Conservation (phyloP, 805 yeast species). For the Cyberlindnera euphorbiiphila region DNA sequence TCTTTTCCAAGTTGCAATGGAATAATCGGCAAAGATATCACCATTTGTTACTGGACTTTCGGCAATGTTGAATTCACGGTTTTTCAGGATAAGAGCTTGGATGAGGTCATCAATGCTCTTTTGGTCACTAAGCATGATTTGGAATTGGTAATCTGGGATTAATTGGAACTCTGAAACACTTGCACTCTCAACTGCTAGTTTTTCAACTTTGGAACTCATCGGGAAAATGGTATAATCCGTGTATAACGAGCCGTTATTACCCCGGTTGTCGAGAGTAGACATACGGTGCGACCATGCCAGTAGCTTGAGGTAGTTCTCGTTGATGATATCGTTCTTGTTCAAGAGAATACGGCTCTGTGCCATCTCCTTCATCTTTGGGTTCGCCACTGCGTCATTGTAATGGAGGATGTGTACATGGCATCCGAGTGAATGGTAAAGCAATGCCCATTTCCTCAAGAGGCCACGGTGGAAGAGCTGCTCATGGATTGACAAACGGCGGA, state of each 20-base stretch:
- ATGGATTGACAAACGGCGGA: constrained; percentile 13
- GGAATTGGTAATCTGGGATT: constrained; percentile 14
- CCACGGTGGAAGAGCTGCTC: constrained; percentile 20
- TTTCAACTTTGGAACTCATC: not conserved
- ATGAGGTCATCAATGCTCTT: constrained; percentile 9
- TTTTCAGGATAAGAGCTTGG: constrained; percentile 8
- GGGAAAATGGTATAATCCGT: constrained; percentile 19
- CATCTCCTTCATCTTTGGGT: constrained; percentile 12
- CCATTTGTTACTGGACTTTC: constrained; percentile 7
- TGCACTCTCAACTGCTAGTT: not conserved
- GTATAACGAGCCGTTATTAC: constrained; percentile 10
- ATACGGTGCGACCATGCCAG: constrained; percentile 18
- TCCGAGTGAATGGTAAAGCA: constrained; percentile 19
- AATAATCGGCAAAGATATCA: constrained; percentile 20
- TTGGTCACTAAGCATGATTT: constrained; percentile 13
- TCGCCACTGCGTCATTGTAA: constrained; percentile 18
- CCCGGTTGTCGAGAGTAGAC: not conserved
- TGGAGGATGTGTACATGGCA: constrained; percentile 17
- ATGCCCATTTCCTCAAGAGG: constrained; percentile 17
- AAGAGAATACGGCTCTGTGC: constrained; percentile 7
- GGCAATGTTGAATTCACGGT: constrained; percentile 14
- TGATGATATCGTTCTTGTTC: constrained; percentile 14
- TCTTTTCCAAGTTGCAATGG: constrained; percentile 12
- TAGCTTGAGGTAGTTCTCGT: constrained; percentile 20
- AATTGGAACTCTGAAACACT: constrained; percentile 6